Percentiles rank a stretch among this genome's conserved stretches.
Conservation (phyloP, 2,329 filamentous ascomycete genomes). For the Fusarium multiceps region DNA sequence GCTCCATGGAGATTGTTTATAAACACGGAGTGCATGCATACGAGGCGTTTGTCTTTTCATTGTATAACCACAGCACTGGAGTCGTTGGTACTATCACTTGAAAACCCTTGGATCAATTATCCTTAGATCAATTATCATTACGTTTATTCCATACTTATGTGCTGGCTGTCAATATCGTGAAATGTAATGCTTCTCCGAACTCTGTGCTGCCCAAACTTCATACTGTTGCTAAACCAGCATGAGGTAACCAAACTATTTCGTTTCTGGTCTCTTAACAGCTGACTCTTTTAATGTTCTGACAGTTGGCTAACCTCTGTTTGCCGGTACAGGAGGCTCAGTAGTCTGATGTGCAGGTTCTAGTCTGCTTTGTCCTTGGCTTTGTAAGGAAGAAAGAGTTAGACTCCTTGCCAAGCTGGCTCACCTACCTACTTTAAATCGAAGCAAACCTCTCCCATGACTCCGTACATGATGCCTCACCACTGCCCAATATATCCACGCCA, state of each 20-base stretch:
- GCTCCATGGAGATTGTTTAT: neutral
- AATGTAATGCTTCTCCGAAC: neutral
- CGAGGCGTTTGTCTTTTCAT: conserved; percentile 28
- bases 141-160: neutral
- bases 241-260: neutral
- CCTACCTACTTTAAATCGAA: too few relatives aligned
- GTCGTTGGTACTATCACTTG: neutral
- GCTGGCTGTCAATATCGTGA: conserved; percentile 4
- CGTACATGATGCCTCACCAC: neutral
- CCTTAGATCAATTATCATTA: conserved; percentile 25
- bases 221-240: neutral
- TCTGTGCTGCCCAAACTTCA: neutral
- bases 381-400: neutral
- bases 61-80: conserved; percentile 20
- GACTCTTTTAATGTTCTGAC: neutral
- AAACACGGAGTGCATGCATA: conserved; percentile 18
- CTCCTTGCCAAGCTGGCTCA: too few relatives aligned
- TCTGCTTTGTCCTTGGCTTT: neutral
- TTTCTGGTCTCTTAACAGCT: neutral
- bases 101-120: neutral
- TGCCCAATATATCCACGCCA: neutral
- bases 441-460: too few relatives aligned
- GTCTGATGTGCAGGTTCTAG: accelerated
- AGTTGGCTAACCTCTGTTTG: neutral
- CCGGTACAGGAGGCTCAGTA: neutral